Percentiles rank a stretch among this genome's conserved stretches.
Evolutionary conservation across 306 rosid species (phyloP).

Genomic region (Delonix regia): DNA sequence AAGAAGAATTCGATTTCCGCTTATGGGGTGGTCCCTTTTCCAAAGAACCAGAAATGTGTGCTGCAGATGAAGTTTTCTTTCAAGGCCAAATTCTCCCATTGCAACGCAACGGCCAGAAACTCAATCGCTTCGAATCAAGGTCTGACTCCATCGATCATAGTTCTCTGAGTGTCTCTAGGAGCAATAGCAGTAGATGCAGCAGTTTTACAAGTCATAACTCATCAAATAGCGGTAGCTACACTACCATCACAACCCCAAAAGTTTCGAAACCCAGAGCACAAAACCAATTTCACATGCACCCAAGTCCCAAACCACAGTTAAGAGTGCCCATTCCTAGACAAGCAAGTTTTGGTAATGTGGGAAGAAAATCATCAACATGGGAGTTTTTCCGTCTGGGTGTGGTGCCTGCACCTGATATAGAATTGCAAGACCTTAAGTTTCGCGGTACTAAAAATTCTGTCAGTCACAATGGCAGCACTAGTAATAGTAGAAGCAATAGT

Average conservation of each 20-base stretch:
- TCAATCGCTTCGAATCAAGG: slow-evolving; percentile 35
- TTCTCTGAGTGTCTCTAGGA: slow-evolving; percentile 34
- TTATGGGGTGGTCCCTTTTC: slow-evolving; percentile 37
- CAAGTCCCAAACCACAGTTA: slow-evolving; percentile 73
- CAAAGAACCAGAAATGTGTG: slow-evolving; percentile 58
- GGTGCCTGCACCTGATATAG: slow-evolving; percentile 65
- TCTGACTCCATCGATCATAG: slow-evolving; percentile 48
- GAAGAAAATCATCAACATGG: slow-evolving; percentile 60
- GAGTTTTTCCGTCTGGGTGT: slow-evolving; percentile 68
- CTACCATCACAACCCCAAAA: slow-evolving; percentile 29
- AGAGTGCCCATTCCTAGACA: slow-evolving; percentile 41
- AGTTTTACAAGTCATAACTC: slow-evolving; percentile 53
- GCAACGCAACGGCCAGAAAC: not conserved
- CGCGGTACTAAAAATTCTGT: slow-evolving; percentile 42
- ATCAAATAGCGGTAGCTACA: slow-evolving; percentile 46
- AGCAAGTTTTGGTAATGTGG: slow-evolving; percentile 39
- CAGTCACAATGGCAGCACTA: slow-evolving; percentile 39
- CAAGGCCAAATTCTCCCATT: slow-evolving; percentile 71
- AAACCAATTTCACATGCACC: slow-evolving; percentile 53
- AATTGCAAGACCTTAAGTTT: slow-evolving; percentile 53
- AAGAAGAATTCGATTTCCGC: slow-evolving; percentile 64
- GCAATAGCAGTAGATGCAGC: slow-evolving; percentile 60
- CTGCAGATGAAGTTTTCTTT: slow-evolving; percentile 78
- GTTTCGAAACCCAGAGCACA: slow-evolving; percentile 40
- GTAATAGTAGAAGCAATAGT: slow-evolving; percentile 22